phyloP scores from a whole-genome alignment of 2,329 filamentous ascomycete genomes.

The Fusarium marasasianum region DNA sequence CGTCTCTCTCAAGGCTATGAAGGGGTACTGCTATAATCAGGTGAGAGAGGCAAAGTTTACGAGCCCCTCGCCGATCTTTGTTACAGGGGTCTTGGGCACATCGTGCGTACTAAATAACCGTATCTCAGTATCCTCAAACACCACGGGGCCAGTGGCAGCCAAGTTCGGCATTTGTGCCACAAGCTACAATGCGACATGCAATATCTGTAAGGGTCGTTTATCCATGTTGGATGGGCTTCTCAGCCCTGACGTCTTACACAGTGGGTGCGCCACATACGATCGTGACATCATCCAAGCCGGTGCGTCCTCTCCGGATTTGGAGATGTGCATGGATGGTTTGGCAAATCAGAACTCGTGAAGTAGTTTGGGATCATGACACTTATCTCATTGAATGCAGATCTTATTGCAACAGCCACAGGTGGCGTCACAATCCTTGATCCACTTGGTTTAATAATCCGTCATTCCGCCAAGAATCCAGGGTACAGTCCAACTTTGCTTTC shows the following conservation, averaged over 20 bases:
- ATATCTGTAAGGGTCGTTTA: neutral
- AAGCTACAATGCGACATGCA: neutral
- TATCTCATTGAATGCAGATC: constrained; percentile 17
- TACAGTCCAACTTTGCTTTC: neutral
- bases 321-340: neutral
- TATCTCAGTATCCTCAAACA: neutral
- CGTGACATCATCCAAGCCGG: constrained; percentile 39
- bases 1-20: neutral
- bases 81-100: neutral
- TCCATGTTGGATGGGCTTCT: neutral
- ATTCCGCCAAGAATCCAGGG: neutral
- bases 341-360: constrained; percentile 21
- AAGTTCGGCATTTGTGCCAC: neutral
- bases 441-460: neutral
- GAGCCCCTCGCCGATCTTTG: constrained; percentile 20
- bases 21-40: constrained; percentile 8
- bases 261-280: constrained; percentile 30
- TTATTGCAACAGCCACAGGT: constrained; percentile 20
- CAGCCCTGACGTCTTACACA: neutral
- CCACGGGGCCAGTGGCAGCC: neutral
- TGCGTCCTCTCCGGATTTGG: constrained; percentile 26
- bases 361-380: constrained; percentile 13
- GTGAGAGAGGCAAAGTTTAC: constrained; percentile 22
- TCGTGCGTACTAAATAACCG: neutral
- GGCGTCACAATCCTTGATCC: neutral